Conservation (phyloP, 140 eudicot species). For the Bidens hawaiensis region DNA sequence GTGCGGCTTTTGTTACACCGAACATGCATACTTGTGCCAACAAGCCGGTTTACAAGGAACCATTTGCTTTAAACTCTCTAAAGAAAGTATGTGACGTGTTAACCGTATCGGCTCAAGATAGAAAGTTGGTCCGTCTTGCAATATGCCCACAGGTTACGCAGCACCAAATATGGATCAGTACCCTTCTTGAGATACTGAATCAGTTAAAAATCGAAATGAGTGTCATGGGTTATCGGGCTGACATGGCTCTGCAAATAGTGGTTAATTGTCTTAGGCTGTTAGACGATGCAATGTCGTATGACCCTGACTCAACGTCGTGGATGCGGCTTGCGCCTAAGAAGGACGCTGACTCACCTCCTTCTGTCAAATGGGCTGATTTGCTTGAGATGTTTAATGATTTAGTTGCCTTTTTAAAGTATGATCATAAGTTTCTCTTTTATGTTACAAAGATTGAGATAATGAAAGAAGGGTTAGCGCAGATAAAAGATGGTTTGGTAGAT, state of each 20-base stretch:
- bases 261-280: conserved; percentile 56
- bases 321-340: conserved; percentile 60
- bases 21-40: conserved; percentile 26
- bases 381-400: conserved; percentile 80
- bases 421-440: conserved; percentile 36
- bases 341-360: conserved; percentile 27
- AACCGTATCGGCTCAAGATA: conserved; percentile 68
- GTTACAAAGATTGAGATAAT: conserved; percentile 70
- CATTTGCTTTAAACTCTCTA: conserved; percentile 44
- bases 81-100: conserved; percentile 58
- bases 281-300: conserved; percentile 40
- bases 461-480: conserved; percentile 90
- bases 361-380: conserved; percentile 70
- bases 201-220: conserved; percentile 47
- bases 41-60: conserved; percentile 40
- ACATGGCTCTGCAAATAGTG: conserved; percentile 58
- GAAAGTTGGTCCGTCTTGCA: conserved; percentile 59
- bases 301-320: conserved; percentile 76
- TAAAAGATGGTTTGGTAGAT: conserved; percentile 74
- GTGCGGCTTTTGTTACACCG: conserved; percentile 32
- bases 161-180: conserved; percentile 67
- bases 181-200: conserved; percentile 53
- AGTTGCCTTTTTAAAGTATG: conserved; percentile 48
- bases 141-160: conserved; percentile 83
- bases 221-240: conserved; percentile 8